Evolutionary conservation across 2,329 filamentous ascomycete species (phyloP).

Genomic region (Colletotrichum lindemuthianum): DNA sequence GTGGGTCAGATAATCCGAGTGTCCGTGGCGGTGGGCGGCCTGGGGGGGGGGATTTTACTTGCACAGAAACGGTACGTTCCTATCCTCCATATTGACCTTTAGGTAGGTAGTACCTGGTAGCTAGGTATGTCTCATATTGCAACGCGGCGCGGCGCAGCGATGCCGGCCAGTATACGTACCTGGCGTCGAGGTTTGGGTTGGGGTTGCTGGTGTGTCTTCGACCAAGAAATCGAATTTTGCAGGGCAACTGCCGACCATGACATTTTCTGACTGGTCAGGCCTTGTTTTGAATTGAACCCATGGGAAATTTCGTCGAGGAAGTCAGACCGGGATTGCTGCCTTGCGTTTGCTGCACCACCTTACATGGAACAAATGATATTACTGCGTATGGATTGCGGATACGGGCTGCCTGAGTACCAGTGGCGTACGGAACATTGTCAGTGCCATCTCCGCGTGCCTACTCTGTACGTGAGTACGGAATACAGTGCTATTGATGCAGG

Average conservation of each 20-base stretch:
- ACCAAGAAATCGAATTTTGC: conserved; percentile 5
- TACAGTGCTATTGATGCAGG: too few species aligned
- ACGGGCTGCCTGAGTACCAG: not conserved
- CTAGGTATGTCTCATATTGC: not conserved
- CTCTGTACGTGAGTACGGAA: too few species aligned
- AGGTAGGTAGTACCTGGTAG: too few species aligned
- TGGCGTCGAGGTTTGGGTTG: not conserved
- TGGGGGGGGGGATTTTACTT: too few species aligned
- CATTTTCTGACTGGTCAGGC: conserved; percentile 7
- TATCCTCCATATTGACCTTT: too few species aligned
- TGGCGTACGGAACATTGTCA: too few species aligned
- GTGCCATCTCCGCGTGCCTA: too few species aligned
- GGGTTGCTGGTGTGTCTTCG: not conserved
- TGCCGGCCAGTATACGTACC: not conserved
- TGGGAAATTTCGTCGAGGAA: conserved; percentile 11
- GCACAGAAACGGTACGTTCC: too few species aligned
- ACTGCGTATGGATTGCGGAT: not conserved
- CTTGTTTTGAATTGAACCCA: conserved; percentile 21
- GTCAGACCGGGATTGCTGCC: conserved; percentile 16
- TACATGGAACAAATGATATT: not conserved
- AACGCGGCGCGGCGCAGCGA: too few species aligned
- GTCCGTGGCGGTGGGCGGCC: too few species aligned
- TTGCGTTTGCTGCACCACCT: not conserved
- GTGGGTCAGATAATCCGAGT: conserved; percentile 14
- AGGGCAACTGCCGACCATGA: conserved; percentile 11